Base-by-base conservation (phyloP, 2,329 filamentous ascomycete species). In the Exophiala viscosa region DNA sequence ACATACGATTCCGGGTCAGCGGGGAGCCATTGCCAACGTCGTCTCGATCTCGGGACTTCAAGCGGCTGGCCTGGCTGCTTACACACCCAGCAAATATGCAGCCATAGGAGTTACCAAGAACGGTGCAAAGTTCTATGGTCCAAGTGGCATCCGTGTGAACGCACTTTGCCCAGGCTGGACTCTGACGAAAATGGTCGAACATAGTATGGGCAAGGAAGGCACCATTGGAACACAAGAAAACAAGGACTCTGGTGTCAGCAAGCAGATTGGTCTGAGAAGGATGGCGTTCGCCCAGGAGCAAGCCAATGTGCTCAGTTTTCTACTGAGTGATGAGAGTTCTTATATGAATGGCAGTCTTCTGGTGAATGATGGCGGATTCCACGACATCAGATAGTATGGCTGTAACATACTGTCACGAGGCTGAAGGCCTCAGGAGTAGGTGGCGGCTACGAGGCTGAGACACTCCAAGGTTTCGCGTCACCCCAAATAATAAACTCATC, bases 231-330 rank as follows among this genome's bases (percentile, higher is more conserved):
- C 56, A 28, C 50, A 54, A 44, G 56, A 59, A 23, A 50, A 56
- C 42, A 23, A 48, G n/a, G 56, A 55, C 34, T 56, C 52, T 6
- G 36, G 42, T 14, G 49, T 53, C 10, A 52, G 40, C 42, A 44
- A 54, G 40, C 44, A 44, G 15, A 59, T 59, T 20, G 46, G 35
- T 18, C 35, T 59, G 20, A 41, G 47, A 20, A 53, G 52, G 28
- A 59, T 59, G 56, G 52, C 52, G 10, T 56, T 53, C 23, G 45
- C 56, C 5, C 49, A 59, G 45, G 56, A 59, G 36, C 56, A 59
- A 34, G 56, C 56, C 6, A 56, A 53, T 32, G 53, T 56, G 17
- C 36, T 59, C 13, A 56, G 56, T 43, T 59, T 59, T 40, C 32
- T 59, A 39, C 35, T 59, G 42, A 59, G 56, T 28, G 52, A 55